Percentiles rank a stretch among this genome's conserved stretches.
Evolutionary conservation across 1,284 basidiomycete genomes (phyloP).

Genomic region (Flammula alnicola): DNA sequence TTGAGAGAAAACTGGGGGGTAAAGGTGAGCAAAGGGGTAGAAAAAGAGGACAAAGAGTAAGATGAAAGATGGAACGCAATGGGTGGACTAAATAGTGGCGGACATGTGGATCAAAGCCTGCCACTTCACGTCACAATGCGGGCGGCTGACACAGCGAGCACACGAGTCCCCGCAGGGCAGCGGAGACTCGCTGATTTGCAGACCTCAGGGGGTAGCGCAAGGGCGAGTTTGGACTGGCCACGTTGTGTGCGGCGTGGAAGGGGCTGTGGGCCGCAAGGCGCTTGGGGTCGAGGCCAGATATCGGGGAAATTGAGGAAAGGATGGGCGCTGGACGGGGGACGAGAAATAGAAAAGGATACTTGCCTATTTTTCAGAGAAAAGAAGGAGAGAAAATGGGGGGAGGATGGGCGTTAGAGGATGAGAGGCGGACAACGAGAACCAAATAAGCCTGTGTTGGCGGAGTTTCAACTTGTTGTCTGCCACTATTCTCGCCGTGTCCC

Average conservation of each 20-base stretch:
- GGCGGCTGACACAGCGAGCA: conserved; percentile 26
- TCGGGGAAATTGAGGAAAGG: too few species aligned
- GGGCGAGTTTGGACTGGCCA: conserved; percentile 24
- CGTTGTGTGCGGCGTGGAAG: conserved; percentile 33
- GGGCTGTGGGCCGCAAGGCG: conserved; percentile 21
- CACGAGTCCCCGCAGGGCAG: conserved; percentile 5
- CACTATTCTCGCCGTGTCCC: not conserved
- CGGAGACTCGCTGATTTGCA: conserved; percentile 3
- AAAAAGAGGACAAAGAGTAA: conserved; percentile 17
- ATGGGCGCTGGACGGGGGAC: conserved; percentile 6
- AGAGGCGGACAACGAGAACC: conserved; percentile 34
- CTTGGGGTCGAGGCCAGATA: too few species aligned
- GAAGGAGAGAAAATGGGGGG: conserved; percentile 22
- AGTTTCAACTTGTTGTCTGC: conserved; percentile 35
- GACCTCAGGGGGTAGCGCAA: conserved; percentile 16
- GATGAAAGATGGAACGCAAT: conserved; percentile 24
- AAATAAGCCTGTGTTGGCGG: conserved; percentile 40
- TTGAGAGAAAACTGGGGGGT: conserved; percentile 24
- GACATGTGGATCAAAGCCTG: conserved; percentile 45
- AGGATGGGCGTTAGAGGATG: conserved; percentile 24
- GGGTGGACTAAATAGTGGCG: conserved; percentile 34
- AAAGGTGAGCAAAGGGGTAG: conserved; percentile 24
- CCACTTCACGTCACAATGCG: conserved; percentile 35
- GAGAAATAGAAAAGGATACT: conserved; percentile 24
- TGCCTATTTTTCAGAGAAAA: conserved; percentile 28